Evolutionary conservation across 495 filamentous ascomycete species (phyloP).

Genomic region (Lasiosphaeria miniovina): DNA sequence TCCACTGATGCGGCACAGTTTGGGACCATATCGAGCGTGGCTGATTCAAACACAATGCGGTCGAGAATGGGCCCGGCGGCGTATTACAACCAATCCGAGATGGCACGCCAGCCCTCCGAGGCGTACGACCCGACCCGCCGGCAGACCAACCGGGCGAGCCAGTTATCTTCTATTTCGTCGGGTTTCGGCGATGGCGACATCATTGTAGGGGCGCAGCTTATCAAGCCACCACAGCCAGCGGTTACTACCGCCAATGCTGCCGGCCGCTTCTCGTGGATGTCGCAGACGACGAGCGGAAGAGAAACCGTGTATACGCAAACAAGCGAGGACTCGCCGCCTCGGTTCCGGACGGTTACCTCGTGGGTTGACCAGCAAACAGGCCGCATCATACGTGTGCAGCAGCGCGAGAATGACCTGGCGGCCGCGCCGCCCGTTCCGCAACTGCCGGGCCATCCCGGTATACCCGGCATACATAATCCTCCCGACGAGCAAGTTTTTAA

Average conservation of each 20-base stretch:
- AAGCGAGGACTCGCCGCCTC: conserved; percentile 48
- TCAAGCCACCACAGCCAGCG: conserved; percentile 15
- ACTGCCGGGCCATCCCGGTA: conserved; percentile 22
- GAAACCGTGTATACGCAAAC: conserved; percentile 47
- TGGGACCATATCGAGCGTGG: conserved; percentile 19
- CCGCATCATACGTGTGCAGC: conserved; percentile 35
- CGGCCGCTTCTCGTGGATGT: conserved; percentile 41
- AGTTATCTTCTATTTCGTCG: conserved; percentile 51
- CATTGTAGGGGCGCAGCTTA: conserved; percentile 27
- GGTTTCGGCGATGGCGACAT: conserved; percentile 54
- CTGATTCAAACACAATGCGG: conserved; percentile 22
- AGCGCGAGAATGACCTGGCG: conserved; percentile 21
- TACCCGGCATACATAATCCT: conserved; percentile 32
- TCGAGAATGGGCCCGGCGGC: conserved; percentile 27
- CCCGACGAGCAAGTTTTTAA: conserved; percentile 31
- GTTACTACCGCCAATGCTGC: conserved; percentile 14
- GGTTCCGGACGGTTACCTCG: conserved; percentile 54
- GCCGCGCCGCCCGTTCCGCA: conserved; percentile 27
- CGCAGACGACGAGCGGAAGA: conserved; percentile 24
- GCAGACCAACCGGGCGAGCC: conserved; percentile 35
- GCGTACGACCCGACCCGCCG: conserved; percentile 33
- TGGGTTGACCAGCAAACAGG: conserved; percentile 62
- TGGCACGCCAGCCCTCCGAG: conserved; percentile 34
- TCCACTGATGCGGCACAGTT: conserved; percentile 33
- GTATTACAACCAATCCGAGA: conserved; percentile 39